Base-by-base conservation (phyloP, 805 yeast genomes). In the Cyberlindnera americana region DNA sequence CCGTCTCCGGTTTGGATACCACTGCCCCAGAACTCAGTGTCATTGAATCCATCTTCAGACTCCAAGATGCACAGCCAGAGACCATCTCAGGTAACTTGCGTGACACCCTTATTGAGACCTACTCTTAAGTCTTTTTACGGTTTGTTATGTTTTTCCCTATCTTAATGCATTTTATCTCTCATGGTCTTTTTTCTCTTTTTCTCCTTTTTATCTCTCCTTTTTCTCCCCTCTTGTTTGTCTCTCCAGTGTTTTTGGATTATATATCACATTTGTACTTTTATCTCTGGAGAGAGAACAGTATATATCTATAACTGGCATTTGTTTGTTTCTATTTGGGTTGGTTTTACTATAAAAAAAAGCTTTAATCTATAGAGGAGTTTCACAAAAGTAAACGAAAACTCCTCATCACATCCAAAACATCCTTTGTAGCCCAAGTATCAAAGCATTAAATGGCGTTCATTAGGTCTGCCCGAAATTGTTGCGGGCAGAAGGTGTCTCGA, bases 11-110 rank as follows among this genome's bases (percentile, higher is more conserved):
- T 50, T 75, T 87, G 54, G 98, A 93, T 68, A 93, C 99, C 43
- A 90, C 99, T 50, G 98, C 99, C 34, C 97, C 99, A 35, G 99
- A 93, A 68, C 73, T 93, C 59, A 88, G 96, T 54, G 99, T 93
- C 44, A 78, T 93, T 52, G 99, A 95, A 71, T 83, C 95, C 62
- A 95, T 93, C 54, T 95, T 91, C 79, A 83, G 88, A 69, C 73
- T 87, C 54, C 95, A 88, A 64, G 95, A 87, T 58, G 91, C 89
- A 47, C 86, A 83, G 61, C 95, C 95, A 48, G 93, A 85, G 48
- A 73, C 90, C 41, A 86, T 87, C 48, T 74, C 88, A 40, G 85
- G 88, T 54, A 78, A 83, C 70, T 75, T 87, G 68, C 83, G 95
- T 69, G 96, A 87, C 61, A 88, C 96, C 42, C 77, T 87, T 65